Evolutionary conservation across 352 stramenopile species (phyloP).

Genomic region (Phytophthora tubulina): DNA sequence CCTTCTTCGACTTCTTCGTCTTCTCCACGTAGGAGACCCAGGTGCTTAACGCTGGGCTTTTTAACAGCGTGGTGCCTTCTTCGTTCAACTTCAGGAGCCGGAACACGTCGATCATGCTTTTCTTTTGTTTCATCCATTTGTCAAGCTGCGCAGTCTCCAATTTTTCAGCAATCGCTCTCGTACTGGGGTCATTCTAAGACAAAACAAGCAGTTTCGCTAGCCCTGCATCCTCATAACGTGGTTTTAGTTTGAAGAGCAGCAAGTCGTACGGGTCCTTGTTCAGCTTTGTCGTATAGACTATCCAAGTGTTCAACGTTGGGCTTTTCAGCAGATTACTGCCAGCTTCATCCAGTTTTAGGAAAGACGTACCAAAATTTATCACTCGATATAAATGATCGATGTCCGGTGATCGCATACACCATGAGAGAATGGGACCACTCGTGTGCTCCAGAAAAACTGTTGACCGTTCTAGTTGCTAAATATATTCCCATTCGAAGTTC

Average conservation of each 20-base stretch:
- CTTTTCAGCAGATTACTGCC: constrained; percentile 10
- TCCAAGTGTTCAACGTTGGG: not conserved
- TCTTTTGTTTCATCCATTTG: not conserved
- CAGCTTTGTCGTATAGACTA: not conserved
- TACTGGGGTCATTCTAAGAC: not conserved
- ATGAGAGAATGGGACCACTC: constrained; percentile 17
- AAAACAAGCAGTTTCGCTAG: constrained; percentile 6
- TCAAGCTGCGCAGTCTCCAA: constrained; percentile 7
- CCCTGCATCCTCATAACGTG: not conserved
- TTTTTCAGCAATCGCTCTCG: not conserved
- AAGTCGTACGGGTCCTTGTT: constrained; percentile 9
- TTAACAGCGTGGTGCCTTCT: constrained; percentile 2
- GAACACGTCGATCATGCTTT: not conserved
- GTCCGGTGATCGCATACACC: constrained; percentile 13
- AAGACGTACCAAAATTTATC: constrained; percentile 22
- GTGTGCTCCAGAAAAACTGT: constrained; percentile 7
- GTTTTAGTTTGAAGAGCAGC: not conserved
- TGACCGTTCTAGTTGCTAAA: constrained; percentile 11
- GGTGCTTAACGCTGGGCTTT: constrained; percentile 6
- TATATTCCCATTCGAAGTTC: constrained; percentile 1
- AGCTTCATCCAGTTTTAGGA: constrained; percentile 9
- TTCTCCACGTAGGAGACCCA: constrained; percentile 12
- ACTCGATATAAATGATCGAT: constrained; percentile 15
- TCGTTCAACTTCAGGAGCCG: constrained; percentile 14
- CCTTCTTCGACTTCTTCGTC: not conserved